These are phyloP conservation scores for Solanum peruvianum DNA, from an alignment of 257 asterid species.

Conservation along the genomic window DNA sequence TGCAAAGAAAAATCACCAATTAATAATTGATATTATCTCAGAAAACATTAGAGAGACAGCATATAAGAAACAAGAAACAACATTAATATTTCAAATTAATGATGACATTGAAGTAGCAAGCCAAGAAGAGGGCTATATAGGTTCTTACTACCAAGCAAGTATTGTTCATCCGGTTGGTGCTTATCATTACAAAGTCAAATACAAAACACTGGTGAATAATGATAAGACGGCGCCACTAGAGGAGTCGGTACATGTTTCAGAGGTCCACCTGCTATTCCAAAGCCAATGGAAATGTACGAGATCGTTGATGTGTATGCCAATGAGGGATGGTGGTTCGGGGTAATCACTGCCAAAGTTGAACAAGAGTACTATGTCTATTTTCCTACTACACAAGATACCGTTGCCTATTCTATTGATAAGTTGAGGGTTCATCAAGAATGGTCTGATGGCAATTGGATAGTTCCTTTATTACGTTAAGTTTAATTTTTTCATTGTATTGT, in stretches of 20 bases:
- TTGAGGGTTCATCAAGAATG: neutral
- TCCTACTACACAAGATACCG: neutral
- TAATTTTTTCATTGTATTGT: neutral
- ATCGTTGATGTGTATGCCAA: neutral
- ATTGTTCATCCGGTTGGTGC: neutral
- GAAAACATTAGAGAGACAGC: neutral
- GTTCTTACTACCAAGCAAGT: neutral
- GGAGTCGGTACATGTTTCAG: neutral
- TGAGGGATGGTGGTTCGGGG: neutral
- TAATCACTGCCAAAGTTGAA: neutral
- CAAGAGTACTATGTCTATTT: neutral
- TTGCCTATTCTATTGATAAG: neutral
- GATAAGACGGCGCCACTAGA: neutral
- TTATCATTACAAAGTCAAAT: neutral
- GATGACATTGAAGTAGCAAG: neutral
- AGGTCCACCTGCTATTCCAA: neutral
- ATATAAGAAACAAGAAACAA: neutral
- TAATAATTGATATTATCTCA: neutral
- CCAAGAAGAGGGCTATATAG: neutral
- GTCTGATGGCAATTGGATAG: neutral
- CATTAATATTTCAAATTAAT: neutral
- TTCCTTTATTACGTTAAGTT: neutral
- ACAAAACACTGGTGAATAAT: neutral
- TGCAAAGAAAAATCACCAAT: neutral
- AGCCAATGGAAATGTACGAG: neutral